Evolutionary conservation across 306 rosid genomes (phyloP).

Genomic region (Fragaria iinumae): DNA sequence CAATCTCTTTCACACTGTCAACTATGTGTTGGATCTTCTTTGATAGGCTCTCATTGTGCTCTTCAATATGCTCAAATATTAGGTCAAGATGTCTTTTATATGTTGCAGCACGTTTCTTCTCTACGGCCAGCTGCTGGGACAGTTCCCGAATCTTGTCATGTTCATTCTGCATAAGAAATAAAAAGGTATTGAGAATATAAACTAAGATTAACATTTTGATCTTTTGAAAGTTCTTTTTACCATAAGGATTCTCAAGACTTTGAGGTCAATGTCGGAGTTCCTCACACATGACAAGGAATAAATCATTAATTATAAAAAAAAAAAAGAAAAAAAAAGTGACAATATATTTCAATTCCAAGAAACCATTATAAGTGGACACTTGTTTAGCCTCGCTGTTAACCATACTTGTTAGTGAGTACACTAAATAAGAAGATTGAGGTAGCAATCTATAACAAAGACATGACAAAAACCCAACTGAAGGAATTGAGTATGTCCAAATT

Average conservation of each 20-base stretch:
- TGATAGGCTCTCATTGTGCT: slow-evolving; percentile 79
- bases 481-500: neutral
- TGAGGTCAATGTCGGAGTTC: neutral
- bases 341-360: neutral
- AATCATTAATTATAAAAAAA: neutral
- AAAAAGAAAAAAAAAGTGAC: neutral
- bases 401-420: neutral
- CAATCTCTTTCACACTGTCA: slow-evolving; percentile 79
- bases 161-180: slow-evolving; percentile 54
- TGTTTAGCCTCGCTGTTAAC: neutral
- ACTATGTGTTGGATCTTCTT: slow-evolving; percentile 87
- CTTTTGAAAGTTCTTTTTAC: neutral
- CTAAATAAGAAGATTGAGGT: neutral
- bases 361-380: neutral
- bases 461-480: neutral
- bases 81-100: slow-evolving; percentile 93
- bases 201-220: neutral
- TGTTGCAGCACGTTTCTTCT: slow-evolving; percentile 80
- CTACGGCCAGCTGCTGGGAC: slow-evolving; percentile 77
- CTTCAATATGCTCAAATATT: slow-evolving; percentile 83
- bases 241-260: neutral
- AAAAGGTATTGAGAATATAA: slow-evolving; percentile 16
- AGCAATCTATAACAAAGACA: neutral
- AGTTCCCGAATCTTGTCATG: slow-evolving; percentile 88
- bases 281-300: neutral